Percentiles rank a stretch among this genome's conserved stretches.
Conservation (phyloP, 352 stramenopile species). For the Phytophthora rubi region DNA sequence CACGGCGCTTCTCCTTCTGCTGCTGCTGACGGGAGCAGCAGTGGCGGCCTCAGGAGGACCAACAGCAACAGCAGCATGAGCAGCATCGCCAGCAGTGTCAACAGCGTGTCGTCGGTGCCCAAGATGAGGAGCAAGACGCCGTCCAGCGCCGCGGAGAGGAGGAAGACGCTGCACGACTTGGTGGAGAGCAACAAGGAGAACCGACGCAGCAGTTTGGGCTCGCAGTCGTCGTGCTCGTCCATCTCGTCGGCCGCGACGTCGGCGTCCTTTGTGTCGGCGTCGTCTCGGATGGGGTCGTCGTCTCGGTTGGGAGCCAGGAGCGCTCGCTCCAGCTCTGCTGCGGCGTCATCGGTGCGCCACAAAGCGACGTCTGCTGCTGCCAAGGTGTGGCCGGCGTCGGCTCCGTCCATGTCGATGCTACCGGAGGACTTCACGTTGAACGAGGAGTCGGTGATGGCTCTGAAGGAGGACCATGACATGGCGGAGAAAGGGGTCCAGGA, state of each 20-base stretch:
- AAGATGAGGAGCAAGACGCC: slow-evolving; percentile 25
- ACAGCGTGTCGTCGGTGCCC: slow-evolving; percentile 30
- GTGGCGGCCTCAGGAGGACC: slow-evolving; percentile 28
- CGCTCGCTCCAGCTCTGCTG: slow-evolving; percentile 12
- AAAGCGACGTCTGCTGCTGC: slow-evolving; percentile 24
- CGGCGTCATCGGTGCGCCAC: slow-evolving; percentile 8
- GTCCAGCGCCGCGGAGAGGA: slow-evolving; percentile 29
- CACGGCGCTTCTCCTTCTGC: background rate
- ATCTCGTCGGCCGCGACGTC: slow-evolving; percentile 50
- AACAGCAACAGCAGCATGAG: slow-evolving; percentile 44
- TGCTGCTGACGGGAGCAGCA: slow-evolving; percentile 23
- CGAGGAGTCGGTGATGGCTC: slow-evolving; percentile 50
- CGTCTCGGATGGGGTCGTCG: slow-evolving; percentile 34
- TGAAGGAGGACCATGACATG: slow-evolving; percentile 73
- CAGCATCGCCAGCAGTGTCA: slow-evolving; percentile 35
- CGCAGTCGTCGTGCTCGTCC: slow-evolving; percentile 59
- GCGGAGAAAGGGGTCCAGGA: slow-evolving; percentile 68
- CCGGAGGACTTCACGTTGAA: slow-evolving; percentile 57
- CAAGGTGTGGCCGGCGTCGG: slow-evolving; percentile 49
- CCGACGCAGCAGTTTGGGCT: slow-evolving; percentile 54
- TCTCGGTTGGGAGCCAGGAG: slow-evolving; percentile 6
- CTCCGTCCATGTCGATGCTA: slow-evolving; percentile 32
- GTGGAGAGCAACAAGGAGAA: slow-evolving; percentile 49
- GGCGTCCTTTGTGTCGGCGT: slow-evolving; percentile 41
- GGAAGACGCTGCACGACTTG: slow-evolving; percentile 49